These are phyloP conservation scores for Mortierella antarctica DNA, from an alignment of 192 early-diverging fungal species.

Conservation along the genomic window DNA sequence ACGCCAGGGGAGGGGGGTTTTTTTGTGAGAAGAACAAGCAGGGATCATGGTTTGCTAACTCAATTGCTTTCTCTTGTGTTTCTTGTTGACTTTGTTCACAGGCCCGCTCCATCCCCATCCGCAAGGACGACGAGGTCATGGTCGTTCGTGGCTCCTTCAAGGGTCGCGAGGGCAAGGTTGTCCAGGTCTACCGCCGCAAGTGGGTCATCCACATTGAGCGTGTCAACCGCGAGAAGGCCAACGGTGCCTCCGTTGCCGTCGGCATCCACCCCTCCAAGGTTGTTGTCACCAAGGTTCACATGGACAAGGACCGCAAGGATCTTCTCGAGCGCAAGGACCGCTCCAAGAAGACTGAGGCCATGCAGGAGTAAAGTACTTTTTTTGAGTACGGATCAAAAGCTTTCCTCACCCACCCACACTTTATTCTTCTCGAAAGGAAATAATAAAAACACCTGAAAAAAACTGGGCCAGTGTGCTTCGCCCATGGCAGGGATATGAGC, in stretches of 20 bases:
- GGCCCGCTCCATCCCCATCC: constrained; percentile 94
- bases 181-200: constrained; percentile 98
- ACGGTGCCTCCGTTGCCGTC: constrained; percentile 91
- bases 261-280: constrained; percentile 99
- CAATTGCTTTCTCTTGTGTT: background rate
- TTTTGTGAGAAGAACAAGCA: too few species aligned
- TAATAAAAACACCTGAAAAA: too few species aligned
- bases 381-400: background rate
- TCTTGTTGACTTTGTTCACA: constrained; percentile 38
- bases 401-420: too few species aligned
- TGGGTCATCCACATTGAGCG: constrained; percentile 99
- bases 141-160: constrained; percentile 96
- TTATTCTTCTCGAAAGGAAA: too few species aligned
- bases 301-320: constrained; percentile 96
- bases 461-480: too few species aligned
- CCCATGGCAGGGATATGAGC: too few species aligned
- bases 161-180: constrained; percentile 97
- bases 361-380: constrained; percentile 45
- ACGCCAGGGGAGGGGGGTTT: too few species aligned
- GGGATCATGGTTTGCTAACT: too few species aligned
- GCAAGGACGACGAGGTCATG: constrained; percentile 97
- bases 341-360: constrained; percentile 55
- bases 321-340: constrained; percentile 91
- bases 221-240: constrained; percentile 96
- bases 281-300: constrained; percentile 92